Evolutionary conservation across 441 rosid species (phyloP), one percentile per base, ranked within the genome.

Genomic region (Erysimum cheiri): DNA sequence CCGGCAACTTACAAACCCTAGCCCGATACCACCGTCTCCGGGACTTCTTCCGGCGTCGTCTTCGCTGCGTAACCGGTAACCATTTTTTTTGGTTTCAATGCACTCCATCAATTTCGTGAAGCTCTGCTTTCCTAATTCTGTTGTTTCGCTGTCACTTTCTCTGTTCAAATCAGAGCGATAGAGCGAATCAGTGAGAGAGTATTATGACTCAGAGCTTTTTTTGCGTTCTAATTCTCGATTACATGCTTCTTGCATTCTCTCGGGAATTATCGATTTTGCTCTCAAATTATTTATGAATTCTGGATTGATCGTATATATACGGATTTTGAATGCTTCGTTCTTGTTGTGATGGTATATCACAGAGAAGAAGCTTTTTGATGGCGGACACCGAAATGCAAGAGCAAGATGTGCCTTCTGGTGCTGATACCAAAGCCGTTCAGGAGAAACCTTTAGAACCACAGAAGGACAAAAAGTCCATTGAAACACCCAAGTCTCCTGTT

Each of bases 371-470:
- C 4, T 11, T 55, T 33, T 40, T 70, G 69, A 91, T 88, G 97
- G 87, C 68, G 73, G 89, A 83, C 50, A 64, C 81, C 1, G 88
- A 84, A 71, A 87, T 83, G 89, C 60, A 72, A 44, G 84, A 71
- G 44, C 81, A 74, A 48, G 85, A 81, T 36, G 64, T 80, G 67
- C 64, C 68, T 7, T 78, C 41, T 17, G 80, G 67, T 69, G 40
- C 70, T 9, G 80, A 71, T 32, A 64, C 80, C 12, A 74, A 61
- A 48, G 72, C 60, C 61, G 73, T 74, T 40, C 75, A 75, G 48
- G 81, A 76, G 13, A 80, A 22, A 24, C 59, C 80, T 29, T 19
- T 73, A 57, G 60, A 24, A 9, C 66, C 22, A 7, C 69, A 39
- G 8, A 54, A 80, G 56, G 74, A 73, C 31, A 63, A 56, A 64